A percentile compares a stretch with the other conserved stretches of the same genome.
Evolutionary conservation across 1,139 yeast genomes (phyloP).

Genomic region (Sugiyamaella paludigena): DNA sequence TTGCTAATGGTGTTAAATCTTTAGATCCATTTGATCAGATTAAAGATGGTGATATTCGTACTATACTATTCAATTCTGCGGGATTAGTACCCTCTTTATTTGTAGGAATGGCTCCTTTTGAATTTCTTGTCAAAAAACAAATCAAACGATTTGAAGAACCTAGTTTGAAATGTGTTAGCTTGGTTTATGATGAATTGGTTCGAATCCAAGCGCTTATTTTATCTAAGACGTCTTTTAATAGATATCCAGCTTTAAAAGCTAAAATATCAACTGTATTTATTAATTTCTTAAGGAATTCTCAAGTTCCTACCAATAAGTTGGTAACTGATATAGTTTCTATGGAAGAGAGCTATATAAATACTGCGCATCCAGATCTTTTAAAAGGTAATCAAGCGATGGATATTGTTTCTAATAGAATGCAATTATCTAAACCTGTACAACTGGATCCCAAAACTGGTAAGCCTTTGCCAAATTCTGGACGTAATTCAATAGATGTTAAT

Average conservation of each 20-base stretch:
- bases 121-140: conserved; percentile 91
- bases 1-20: conserved; percentile 87
- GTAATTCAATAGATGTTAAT: conserved; percentile 13
- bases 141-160: conserved; percentile 95
- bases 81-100: conserved; percentile 96
- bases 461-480: conserved; percentile 18
- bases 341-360: conserved; percentile 92
- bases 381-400: conserved; percentile 96
- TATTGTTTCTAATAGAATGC: conserved; percentile 83
- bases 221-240: conserved; percentile 73
- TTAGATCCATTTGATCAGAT: conserved; percentile 97
- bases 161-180: conserved; percentile 81
- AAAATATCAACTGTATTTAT: conserved; percentile 78
- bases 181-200: conserved; percentile 91
- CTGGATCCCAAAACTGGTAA: conserved; percentile 89
- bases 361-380: conserved; percentile 94
- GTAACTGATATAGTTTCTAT: conserved; percentile 78
- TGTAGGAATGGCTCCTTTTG: conserved; percentile 96
- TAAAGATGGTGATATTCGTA: conserved; percentile 93
- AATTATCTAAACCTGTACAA: conserved; percentile 73
- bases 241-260: conserved; percentile 90
- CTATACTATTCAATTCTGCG: conserved; percentile 88
- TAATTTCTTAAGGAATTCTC: conserved; percentile 73
- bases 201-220: conserved; percentile 87
- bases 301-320: conserved; percentile 80